These are phyloP conservation scores for Solanum chaucha DNA, from an alignment of 257 asterid species.

Conservation along the genomic window DNA sequence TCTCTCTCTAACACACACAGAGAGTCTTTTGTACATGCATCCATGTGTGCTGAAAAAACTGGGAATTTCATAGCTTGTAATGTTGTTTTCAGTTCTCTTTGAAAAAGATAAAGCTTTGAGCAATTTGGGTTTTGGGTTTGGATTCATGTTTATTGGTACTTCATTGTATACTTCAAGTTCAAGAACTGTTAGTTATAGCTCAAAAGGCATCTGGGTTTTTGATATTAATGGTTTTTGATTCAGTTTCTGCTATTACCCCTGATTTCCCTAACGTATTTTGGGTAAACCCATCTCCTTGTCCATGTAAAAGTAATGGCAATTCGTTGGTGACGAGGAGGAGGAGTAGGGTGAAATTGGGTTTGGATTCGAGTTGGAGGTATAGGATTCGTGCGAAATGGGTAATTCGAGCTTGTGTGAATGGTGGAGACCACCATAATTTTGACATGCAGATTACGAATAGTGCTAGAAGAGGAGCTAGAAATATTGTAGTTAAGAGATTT, in stretches of 20 bases:
- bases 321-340: not conserved
- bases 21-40: not conserved
- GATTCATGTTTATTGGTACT: not conserved
- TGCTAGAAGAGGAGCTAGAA: conserved; percentile 35
- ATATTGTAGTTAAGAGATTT: conserved; percentile 51
- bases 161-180: not conserved
- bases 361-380: not conserved
- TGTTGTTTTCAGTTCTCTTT: not conserved
- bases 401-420: conserved; percentile 36
- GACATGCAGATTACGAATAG: conserved; percentile 10
- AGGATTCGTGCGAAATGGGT: conserved; percentile 9
- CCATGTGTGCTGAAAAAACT: not conserved
- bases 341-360: not conserved
- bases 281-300: conserved; percentile 17
- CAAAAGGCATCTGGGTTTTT: conserved; percentile 7
- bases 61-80: not conserved
- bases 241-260: conserved; percentile 49
- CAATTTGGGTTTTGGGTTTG: not conserved
- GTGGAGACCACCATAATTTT: conserved; percentile 31
- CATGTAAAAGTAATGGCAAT: conserved; percentile 3
- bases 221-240: not conserved
- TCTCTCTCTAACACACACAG: not conserved
- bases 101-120: not conserved
- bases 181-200: not conserved
- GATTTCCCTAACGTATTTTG: conserved; percentile 23